Evolutionary conservation across 345 rosid genomes (phyloP).

Genomic region (Bruguiera gymnorhiza): DNA sequence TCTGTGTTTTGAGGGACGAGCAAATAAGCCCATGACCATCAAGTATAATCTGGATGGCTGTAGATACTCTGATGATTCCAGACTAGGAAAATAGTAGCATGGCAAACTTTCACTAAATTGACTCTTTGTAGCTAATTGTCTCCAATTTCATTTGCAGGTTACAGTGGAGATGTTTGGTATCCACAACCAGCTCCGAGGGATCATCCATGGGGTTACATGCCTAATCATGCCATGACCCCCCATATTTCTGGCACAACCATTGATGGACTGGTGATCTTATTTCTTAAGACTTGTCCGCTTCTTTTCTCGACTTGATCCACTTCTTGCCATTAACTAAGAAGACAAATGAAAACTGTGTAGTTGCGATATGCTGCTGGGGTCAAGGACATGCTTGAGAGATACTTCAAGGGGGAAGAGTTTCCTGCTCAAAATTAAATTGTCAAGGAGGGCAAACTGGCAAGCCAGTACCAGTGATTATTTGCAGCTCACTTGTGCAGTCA

Average conservation of each 20-base stretch:
- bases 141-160: conserved; percentile 39
- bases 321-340: conserved; percentile 6
- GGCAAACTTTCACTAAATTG: not conserved
- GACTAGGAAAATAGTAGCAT: not conserved
- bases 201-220: conserved; percentile 99
- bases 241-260: conserved; percentile 96
- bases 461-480: conserved; percentile 59
- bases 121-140: not conserved
- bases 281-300: not conserved
- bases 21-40: too few relatives aligned
- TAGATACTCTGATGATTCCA: not conserved
- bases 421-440: conserved; percentile 77
- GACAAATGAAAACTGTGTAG: conserved; percentile 34
- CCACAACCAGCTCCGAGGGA: conserved; percentile 97
- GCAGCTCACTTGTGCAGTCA: not conserved
- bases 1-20: too few relatives aligned
- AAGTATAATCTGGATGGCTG: too few relatives aligned
- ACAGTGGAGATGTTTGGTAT: conserved; percentile 93
- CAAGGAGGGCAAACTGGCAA: conserved; percentile 74
- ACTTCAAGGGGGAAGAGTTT: conserved; percentile 89
- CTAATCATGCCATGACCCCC: conserved; percentile 98
- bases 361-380: conserved; percentile 83
- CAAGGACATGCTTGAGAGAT: conserved; percentile 89
- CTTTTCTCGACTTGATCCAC: not conserved
- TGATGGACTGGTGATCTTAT: conserved; percentile 64